Base-by-base conservation (phyloP, 495 filamentous ascomycete species). In the Hypoxylon trugodes region DNA sequence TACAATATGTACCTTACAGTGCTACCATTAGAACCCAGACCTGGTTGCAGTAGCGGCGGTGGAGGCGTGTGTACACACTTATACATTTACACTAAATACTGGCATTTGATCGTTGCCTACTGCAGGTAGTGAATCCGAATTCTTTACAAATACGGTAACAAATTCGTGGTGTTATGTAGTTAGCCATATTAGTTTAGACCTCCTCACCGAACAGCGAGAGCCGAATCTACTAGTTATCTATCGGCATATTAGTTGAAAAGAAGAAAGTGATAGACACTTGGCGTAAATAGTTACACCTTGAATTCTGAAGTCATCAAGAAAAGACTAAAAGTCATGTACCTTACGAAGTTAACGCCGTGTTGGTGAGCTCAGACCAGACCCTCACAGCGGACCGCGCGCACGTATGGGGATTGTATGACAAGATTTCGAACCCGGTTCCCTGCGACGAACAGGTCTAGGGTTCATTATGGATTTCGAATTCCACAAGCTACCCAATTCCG, bases 301-400 rank as follows among this genome's bases (percentile, higher is more conserved):
- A n/a, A n/a, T n/a, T n/a, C n/a, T n/a, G n/a, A n/a, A n/a, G n/a
- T n/a, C n/a, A n/a, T n/a, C n/a, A n/a, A n/a, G n/a, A n/a, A n/a
- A n/a, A n/a, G n/a, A n/a, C n/a, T n/a, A n/a, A n/a, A n/a, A n/a
- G n/a, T n/a, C n/a, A n/a, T n/a, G n/a, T n/a, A n/a, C n/a, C n/a
- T n/a, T n/a, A n/a, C n/a, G n/a, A n/a, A n/a, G n/a, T n/a, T n/a
- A n/a, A n/a, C n/a, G n/a, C 55, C 36, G 49, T 59, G 55, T 50
- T 37, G 35, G 7, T 6, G 33, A 41, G 36, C 42, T 51, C 33
- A 35, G 56, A 42, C 36, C 46, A 51, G 59, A 62, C 35, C 61
- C 41, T 55, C 48, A 26, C 21, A 28, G 22, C 62, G 62, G 62
- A 60, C 62, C 62, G 62, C 43, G 62, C 21, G 62, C 62, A 66